phyloP scores from a whole-genome alignment of 2,329 filamentous ascomycete species.

The Periconia sp. region DNA sequence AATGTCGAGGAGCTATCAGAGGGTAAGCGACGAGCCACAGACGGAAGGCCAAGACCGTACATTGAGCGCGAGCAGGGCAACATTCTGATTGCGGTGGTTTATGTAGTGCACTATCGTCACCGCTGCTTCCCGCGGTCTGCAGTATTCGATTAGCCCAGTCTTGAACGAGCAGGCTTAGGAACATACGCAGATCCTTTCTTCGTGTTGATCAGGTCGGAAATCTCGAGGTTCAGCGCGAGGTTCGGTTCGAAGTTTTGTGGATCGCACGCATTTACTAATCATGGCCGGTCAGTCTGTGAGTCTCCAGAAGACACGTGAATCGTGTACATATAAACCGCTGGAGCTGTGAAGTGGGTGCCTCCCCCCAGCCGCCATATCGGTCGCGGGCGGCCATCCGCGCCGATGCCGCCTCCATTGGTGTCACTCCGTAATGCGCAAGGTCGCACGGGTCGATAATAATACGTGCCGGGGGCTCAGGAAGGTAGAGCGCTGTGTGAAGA shows the following conservation, averaged over 20 bases:
- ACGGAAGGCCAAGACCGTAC: conserved; percentile 50
- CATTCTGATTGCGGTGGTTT: conserved; percentile 96
- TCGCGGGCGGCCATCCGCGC: conserved; percentile 94
- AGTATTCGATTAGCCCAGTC: conserved; percentile 21
- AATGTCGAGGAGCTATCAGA: conserved; percentile 80
- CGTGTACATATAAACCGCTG: conserved; percentile 84
- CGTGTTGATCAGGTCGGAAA: conserved; percentile 92
- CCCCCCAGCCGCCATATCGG: conserved; percentile 84
- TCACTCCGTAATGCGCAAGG: conserved; percentile 15
- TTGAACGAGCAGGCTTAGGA: conserved; percentile 2
- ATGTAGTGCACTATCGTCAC: conserved; percentile 91
- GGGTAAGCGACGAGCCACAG: conserved; percentile 27
- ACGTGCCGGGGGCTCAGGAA: too few relatives aligned
- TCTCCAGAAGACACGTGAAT: neutral
- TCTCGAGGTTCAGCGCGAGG: conserved; percentile 93
- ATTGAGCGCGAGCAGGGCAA: conserved; percentile 84
- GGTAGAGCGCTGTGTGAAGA: neutral
- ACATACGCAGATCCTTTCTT: conserved; percentile 88
- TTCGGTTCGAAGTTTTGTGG: conserved; percentile 98
- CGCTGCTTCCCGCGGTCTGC: conserved; percentile 85
- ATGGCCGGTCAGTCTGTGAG: conserved; percentile 15
- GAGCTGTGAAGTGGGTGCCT: conserved; percentile 81
- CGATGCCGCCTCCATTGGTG: conserved; percentile 84
- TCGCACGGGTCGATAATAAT: too few relatives aligned
- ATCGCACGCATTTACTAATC: conserved; percentile 83